Evolutionary conservation across 2,329 filamentous ascomycete species (phyloP), one percentile per base, ranked within the genome.

Genomic region (Aspergillus carbonarius): DNA sequence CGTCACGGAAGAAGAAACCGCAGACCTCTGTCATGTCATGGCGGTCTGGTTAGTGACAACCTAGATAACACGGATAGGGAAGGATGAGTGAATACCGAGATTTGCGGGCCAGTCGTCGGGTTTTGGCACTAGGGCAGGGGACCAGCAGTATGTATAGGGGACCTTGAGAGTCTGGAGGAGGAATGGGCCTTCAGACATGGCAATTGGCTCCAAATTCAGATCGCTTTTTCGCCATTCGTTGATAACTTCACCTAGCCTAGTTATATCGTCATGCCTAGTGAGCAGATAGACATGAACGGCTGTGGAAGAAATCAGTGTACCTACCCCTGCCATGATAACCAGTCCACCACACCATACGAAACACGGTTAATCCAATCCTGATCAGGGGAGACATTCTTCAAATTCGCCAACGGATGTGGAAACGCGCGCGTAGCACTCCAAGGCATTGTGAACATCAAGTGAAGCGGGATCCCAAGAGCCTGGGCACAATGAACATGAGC

Each of bases 371-470:
- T 1, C 42, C 42, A 23, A 3, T 46, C 42, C 15, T 27, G 23
- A 23, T 37, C 40, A n/a, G n/a, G 18, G 3, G 23, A 23, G 10
- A 6, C 25, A 23, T 20, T 44, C 25, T 32, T 35, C 5, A 54
- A 7, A 23, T 54, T 54, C 17, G 39, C 51, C 51, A 54, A 30
- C 27, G 81, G 81, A 66, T 82, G 81, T 0, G 79, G 75, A 62
- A 82, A 82, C 1, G 70, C 72, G 32, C 63, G 66, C 1, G 80
- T 82, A 4, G 66, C 69, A 15, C 68, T 76, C 76, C 78, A 83
- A 2, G 81, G 81, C 81, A 83, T 83, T 8, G 74, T 83, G 60
- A 81, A 81, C 60, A 83, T 77, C 63, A 83, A 73, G 62, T 83
- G 81, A 2, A 83, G 63, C 2, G 81, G 81, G 10, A 83, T 74